Base-by-base conservation (phyloP, 1,284 basidiomycete species). In the Pascua sp. region DNA sequence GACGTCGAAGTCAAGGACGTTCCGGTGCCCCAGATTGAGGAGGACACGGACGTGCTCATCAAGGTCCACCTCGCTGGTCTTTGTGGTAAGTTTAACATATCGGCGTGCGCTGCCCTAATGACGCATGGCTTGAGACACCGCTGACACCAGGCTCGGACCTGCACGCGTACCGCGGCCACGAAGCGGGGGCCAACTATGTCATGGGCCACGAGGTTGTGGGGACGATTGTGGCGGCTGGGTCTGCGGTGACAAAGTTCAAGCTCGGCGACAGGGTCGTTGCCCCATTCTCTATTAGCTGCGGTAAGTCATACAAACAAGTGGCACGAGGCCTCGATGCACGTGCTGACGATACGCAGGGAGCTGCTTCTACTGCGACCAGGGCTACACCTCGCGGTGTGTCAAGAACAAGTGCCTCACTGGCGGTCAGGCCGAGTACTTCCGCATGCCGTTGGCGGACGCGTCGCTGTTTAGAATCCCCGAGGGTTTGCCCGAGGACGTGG, bases 401-500 rank as follows among this genome's bases (percentile, higher is more conserved):
- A 76, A 85, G 59, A 85, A 84, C 39, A 84, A 86, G 0, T 69
- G 75, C 11, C 82, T 91, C 1, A 85, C 87, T 9, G 92, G 91
- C 11, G 89, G 85, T 1, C 92, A 95, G 78, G 91, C 91, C 0
- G 90, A 93, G 75, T 95, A 88, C 71, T 82, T 91, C 4, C 84
- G 87, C 36, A 85, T 91, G 11, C 90, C 90, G 8, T 50, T 73
- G 17, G 76, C 73, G n/a, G 75, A 78, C 47, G 67, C 76, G 1
- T 75, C 77, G 8, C 69, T 81, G 17, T 76, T 78, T 57, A 66
- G 66, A 1, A 73, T 77, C n/a, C 76, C 76, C 1, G 47, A 66
- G 5, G 74, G 71, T 11, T 36, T 78, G 8, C 66, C 69, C 0
- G 68, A 75, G 52, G 76, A 79, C 50, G 64, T 76, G 12, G 72